Evolutionary conservation across 768 basidiomycete species (phyloP), one percentile per base, ranked within the genome.

Genomic region (Naematelia aurantialba): DNA sequence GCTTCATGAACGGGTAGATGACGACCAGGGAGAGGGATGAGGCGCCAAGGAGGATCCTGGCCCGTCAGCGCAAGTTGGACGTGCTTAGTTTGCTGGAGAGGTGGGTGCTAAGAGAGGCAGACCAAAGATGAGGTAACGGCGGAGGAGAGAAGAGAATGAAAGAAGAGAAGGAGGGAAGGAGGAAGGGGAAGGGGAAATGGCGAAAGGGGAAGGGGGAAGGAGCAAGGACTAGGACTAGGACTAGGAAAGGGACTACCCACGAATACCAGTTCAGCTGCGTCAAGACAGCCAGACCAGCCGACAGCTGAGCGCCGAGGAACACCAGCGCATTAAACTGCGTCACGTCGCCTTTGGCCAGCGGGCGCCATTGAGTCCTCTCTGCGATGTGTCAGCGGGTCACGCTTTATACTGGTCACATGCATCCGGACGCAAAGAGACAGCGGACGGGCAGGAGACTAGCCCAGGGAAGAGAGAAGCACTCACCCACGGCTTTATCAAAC

Each of bases 1-100:
- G 84, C 77, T 99, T 99, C 96, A 99, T 98, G 64, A 94, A 81
- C 0, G 96, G 96, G 78, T 99, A 99, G 47, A 91, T 73, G 4
- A 84, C 84, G 46, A 99, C 96, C 13, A 99, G 72, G 2, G 87
- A 86, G 42, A 99, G 80, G 0, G 92, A 96, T 0, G 91, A 86
- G 1, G 94, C 93, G 11, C 96, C 96, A 4, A 99, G 83, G 1
- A 89, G 72, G 63, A 99, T 93, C 70, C 93, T 97, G 64, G 12
- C 11, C 19, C 10, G 21, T 44, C 14, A 45, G 54, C 56, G n/a
- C 49, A 4, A 51, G 26, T 26, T 4, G 21, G 5, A 51, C 4
- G 8, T 4, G 4, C 22, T 5, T 3, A 3, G n/a, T 3, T 51
- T 5, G 49, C 4, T 19, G 26, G 17, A 3, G n/a, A 19, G 54